Percentiles rank a stretch among this genome's conserved stretches.
Evolutionary conservation across 805 yeast species (phyloP).

Genomic region (Blastobotrys muscicola): DNA sequence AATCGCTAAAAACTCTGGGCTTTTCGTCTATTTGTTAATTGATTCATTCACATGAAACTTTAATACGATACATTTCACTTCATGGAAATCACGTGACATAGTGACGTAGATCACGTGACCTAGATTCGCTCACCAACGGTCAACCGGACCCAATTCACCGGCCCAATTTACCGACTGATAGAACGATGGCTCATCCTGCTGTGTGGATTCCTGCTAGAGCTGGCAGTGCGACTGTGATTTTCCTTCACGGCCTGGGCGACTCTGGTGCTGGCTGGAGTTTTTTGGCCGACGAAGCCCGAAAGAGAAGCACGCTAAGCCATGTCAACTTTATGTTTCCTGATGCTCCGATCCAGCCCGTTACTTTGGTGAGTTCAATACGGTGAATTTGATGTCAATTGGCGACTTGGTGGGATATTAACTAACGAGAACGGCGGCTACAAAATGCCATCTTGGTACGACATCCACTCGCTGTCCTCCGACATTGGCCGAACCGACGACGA

Average conservation of each 20-base stretch:
- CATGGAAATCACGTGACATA: no score
- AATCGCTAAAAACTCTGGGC: no score
- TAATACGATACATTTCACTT: no score
- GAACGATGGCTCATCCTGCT: slow-evolving; percentile 20
- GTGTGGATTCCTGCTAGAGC: slow-evolving; percentile 33
- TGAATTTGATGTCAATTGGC: background rate
- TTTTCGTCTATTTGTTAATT: no score
- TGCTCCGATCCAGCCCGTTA: slow-evolving; percentile 68
- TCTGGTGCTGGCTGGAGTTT: slow-evolving; percentile 84
- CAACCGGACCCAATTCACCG: no score
- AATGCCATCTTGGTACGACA: slow-evolving; percentile 87
- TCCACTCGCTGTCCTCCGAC: slow-evolving; percentile 33
- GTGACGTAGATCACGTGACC: no score
- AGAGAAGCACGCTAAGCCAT: slow-evolving; percentile 38
- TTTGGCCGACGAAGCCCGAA: slow-evolving; percentile 51
- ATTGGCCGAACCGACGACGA: slow-evolving; percentile 24
- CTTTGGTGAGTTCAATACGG: slow-evolving; percentile 34
- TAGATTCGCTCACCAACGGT: no score
- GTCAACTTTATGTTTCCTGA: slow-evolving; percentile 80
- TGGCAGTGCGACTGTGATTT: slow-evolving; percentile 56
- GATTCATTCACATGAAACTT: no score
- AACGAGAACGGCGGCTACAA: slow-evolving; percentile 43
- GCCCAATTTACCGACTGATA: no score
- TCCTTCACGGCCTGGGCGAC: slow-evolving; percentile 90
- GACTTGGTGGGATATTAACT: background rate